A percentile compares a stretch with the other conserved stretches of the same genome.
These are phyloP conservation scores for Daldinia vernicosa DNA, from an alignment of 495 filamentous ascomycete species.

Conservation along the genomic window DNA sequence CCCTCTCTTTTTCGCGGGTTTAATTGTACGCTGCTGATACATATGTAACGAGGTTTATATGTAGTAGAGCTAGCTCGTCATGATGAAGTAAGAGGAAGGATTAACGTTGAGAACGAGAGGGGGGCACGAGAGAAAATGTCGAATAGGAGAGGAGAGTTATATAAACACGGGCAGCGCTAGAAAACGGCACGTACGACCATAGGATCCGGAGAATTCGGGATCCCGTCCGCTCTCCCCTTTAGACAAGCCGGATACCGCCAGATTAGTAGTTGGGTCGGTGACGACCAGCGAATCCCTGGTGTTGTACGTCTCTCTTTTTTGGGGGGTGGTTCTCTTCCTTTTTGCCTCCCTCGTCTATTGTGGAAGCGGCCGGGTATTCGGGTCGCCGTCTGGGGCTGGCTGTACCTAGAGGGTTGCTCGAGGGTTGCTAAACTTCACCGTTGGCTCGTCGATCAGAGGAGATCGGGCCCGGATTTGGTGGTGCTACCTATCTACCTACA, in stretches of 20 bases:
- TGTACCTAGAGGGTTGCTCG: no score
- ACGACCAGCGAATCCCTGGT: neutral
- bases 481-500: no score
- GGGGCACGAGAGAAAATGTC: neutral
- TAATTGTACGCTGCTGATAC: no score
- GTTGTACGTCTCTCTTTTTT: neutral
- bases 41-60: no score
- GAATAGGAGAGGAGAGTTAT: neutral
- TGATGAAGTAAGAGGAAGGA: neutral
- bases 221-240: neutral
- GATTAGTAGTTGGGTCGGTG: neutral
- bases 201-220: neutral
- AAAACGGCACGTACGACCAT: neutral
- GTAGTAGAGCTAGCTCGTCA: no score
- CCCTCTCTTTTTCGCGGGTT: no score
- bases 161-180: neutral
- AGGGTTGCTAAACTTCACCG: no score
- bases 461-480: neutral
- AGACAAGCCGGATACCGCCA: neutral
- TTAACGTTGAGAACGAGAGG: neutral
- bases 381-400: neutral
- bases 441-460: neutral
- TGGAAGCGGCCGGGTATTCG: neutral
- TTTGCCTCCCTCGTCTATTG: neutral
- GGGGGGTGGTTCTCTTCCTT: neutral